Evolutionary conservation across 768 basidiomycete genomes (phyloP), one percentile per base, ranked within the genome.

Genomic region (Suillus lakei): DNA sequence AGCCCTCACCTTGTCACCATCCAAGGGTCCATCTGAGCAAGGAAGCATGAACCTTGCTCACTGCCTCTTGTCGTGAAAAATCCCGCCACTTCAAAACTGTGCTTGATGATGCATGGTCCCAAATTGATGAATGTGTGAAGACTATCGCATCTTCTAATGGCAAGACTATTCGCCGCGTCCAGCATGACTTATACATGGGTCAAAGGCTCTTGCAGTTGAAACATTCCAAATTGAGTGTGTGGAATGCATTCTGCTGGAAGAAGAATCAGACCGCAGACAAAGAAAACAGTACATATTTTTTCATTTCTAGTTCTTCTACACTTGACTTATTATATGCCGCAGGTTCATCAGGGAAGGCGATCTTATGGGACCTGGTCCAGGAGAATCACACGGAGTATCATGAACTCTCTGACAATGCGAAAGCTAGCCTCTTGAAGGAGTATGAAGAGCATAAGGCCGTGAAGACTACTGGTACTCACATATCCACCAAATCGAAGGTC

Each of bases 211-310:
- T 61, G 26, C 39, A 30, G 21, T 30, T 39, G 23, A 66, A 54
- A 44, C 30, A 41, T 18, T 30, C 6, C 12, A 66, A 66, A 44
- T 18, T 58, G 12, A 66, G 54, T 58, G 30, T 36, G 15, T 66
- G 65, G 65, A 66, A 66, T 26, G 41, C 43, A 18, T 66, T 62
- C 36, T 66, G 51, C 61, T 66, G 65, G 60, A 66, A 66, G 34
- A 55, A 62, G 50, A 8, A 38, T 38, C 50, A 55, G 50, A 46
- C n/a, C 9, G 36, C 9, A 5, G 10, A 54, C 36, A 38, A 38
- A 9, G 36, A 38, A 38, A 38, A 38, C 10, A 9, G 36, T 38
- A 38, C 9, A 2, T 38, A 9, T 38, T 38, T 12, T 38, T 12
- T 38, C 36, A 12, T 2, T 38, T 38, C 36, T 38, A 39, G 32